phyloP scores from a whole-genome alignment of 1,284 basidiomycete genomes.

The Puccinia hordei region DNA sequence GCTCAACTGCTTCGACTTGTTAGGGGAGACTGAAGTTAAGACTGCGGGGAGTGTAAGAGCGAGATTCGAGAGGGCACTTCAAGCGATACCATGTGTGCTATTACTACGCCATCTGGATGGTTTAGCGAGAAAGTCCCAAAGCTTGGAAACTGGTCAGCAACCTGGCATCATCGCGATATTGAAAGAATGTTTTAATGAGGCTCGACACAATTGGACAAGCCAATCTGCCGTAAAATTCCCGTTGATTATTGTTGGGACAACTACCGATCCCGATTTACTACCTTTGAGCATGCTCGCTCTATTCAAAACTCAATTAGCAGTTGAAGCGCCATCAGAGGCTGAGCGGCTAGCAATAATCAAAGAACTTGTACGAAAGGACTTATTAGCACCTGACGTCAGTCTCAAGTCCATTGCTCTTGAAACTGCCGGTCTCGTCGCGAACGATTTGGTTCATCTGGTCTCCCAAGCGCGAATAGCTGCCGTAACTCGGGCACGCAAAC shows the following conservation, averaged over 20 bases:
- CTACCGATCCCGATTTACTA: slow-evolving; percentile 70
- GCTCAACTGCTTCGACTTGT: slow-evolving; percentile 78
- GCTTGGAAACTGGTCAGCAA: slow-evolving; percentile 69
- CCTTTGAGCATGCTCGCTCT: slow-evolving; percentile 70
- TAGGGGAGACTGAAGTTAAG: slow-evolving; percentile 77
- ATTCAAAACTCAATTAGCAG: slow-evolving; percentile 83
- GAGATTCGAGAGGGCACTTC: slow-evolving; percentile 75
- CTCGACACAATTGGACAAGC: slow-evolving; percentile 65
- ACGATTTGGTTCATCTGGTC: slow-evolving; percentile 76
- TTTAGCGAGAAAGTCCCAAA: slow-evolving; percentile 72
- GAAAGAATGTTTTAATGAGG: slow-evolving; percentile 69
- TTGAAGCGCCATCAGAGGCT: slow-evolving; percentile 79
- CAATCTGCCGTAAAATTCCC: slow-evolving; percentile 62
- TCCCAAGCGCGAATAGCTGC: slow-evolving; percentile 64
- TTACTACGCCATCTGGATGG: slow-evolving; percentile 83
- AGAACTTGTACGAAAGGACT: slow-evolving; percentile 63
- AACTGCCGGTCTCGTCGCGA: slow-evolving; percentile 86
- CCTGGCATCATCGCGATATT: slow-evolving; percentile 68
- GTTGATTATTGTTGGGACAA: slow-evolving; percentile 74
- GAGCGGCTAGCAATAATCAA: slow-evolving; percentile 71
- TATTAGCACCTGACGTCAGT: slow-evolving; percentile 76
- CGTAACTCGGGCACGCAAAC: background rate
- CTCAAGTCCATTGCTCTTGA: slow-evolving; percentile 74
- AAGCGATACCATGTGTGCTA: slow-evolving; percentile 82
- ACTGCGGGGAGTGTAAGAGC: slow-evolving; percentile 77